These are phyloP conservation scores for Zygosaccharomyces gambellarensis DNA, from an alignment of 805 yeast genomes.

Conservation along the genomic window DNA sequence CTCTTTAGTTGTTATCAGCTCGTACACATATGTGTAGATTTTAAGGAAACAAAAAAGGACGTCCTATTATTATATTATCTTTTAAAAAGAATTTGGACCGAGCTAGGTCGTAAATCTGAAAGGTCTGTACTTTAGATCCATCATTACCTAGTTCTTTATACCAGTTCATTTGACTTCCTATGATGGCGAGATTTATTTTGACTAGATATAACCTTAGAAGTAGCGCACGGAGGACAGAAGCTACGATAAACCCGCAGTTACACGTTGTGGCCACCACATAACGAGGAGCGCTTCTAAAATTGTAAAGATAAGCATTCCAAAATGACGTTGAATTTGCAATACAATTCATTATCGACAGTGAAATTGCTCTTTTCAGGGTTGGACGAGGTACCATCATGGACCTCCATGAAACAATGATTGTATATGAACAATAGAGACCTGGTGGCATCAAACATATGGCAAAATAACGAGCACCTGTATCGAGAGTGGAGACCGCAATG, in stretches of 20 bases:
- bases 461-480: too few relatives aligned
- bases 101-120: not conserved
- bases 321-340: constrained; percentile 48
- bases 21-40: not conserved
- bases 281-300: too few relatives aligned
- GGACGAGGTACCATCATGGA: constrained; percentile 54
- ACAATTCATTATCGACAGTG: constrained; percentile 53
- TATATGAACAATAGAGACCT: constrained; percentile 49
- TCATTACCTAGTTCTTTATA: too few relatives aligned
- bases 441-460: constrained; percentile 43
- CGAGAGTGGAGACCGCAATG: too few relatives aligned
- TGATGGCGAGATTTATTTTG: too few relatives aligned
- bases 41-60: not conserved
- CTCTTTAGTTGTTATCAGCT: not conserved
- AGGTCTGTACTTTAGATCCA: not conserved
- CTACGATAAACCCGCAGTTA: too few relatives aligned
- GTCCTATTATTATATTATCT: not conserved
- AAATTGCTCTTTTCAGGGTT: constrained; percentile 54
- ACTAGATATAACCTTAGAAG: too few relatives aligned
- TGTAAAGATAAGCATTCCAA: not conserved
- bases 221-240: too few relatives aligned
- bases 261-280: too few relatives aligned
- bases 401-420: constrained; percentile 51
- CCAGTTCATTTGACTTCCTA: too few relatives aligned
- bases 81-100: not conserved